Evolutionary conservation across 164 flowering plant species (phyloP).

Genomic region (Tetracentron sinense): DNA sequence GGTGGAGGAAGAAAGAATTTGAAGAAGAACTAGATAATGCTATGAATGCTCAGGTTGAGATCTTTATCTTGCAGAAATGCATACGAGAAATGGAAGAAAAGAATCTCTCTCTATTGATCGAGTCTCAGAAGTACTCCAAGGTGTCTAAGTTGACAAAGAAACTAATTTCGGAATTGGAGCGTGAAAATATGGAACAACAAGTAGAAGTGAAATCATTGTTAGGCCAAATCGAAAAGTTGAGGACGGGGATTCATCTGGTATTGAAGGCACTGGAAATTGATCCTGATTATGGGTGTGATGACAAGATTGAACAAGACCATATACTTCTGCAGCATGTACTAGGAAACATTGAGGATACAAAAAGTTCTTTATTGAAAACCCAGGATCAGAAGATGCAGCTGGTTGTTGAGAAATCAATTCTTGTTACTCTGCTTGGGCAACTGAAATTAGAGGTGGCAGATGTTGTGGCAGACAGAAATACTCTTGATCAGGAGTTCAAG

Average conservation of each 20-base stretch:
- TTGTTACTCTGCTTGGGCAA: slow-evolving; percentile 11
- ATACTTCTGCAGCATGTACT: slow-evolving; percentile 4
- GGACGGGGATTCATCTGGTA: slow-evolving; percentile 4
- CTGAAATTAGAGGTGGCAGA: slow-evolving; percentile 6
- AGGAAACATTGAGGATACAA: not conserved
- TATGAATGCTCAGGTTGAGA: slow-evolving; percentile 67
- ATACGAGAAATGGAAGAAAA: slow-evolving; percentile 65
- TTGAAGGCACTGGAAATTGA: slow-evolving; percentile 9
- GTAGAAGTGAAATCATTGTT: slow-evolving; percentile 54
- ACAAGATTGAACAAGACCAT: slow-evolving; percentile 1
- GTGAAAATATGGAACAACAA: slow-evolving; percentile 64
- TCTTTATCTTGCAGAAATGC: slow-evolving; percentile 61
- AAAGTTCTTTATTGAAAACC: not conserved
- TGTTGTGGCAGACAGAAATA: not conserved
- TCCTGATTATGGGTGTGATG: not conserved
- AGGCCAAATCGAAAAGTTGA: slow-evolving; percentile 50
- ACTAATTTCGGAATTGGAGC: slow-evolving; percentile 56
- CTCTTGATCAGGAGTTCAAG: slow-evolving; percentile 11
- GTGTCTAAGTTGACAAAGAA: slow-evolving; percentile 53
- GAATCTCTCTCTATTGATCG: slow-evolving; percentile 42
- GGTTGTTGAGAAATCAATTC: slow-evolving; percentile 9
- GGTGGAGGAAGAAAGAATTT: slow-evolving; percentile 44
- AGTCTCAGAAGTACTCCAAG: slow-evolving; percentile 65
- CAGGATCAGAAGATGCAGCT: slow-evolving; percentile 9
- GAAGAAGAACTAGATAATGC: slow-evolving; percentile 69